Conservation (phyloP, 2,329 filamentous ascomycete species). For the Bertia moriformis region DNA sequence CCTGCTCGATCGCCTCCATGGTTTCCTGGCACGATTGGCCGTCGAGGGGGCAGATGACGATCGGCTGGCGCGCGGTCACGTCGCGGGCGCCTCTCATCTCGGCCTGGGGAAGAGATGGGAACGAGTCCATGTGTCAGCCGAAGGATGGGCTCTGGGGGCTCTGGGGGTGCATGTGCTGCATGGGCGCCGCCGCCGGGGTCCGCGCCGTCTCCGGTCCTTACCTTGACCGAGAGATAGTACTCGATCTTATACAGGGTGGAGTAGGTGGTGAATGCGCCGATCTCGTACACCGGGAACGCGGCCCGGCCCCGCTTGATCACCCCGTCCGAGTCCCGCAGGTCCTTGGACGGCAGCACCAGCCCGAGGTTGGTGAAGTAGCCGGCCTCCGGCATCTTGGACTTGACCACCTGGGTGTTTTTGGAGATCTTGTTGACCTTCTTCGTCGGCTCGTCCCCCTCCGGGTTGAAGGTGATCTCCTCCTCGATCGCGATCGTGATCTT, state of each 20-base stretch:
- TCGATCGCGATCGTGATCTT: conserved; percentile 90
- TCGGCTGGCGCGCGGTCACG: conserved; percentile 76
- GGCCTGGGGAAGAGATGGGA: conserved; percentile 42
- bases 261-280: conserved; percentile 82
- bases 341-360: conserved; percentile 78
- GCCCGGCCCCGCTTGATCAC: conserved; percentile 73
- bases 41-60: conserved; percentile 90
- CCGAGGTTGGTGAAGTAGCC: conserved; percentile 90
- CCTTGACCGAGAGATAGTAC: conserved; percentile 89
- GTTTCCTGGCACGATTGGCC: conserved; percentile 93
- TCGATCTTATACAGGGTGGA: conserved; percentile 96
- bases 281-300: conserved; percentile 76
- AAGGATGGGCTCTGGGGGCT: too few relatives aligned
- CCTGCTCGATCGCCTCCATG: conserved; percentile 95
- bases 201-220: too few relatives aligned
- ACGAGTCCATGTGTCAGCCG: too few relatives aligned
- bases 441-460: conserved; percentile 86
- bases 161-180: background rate
- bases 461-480: conserved; percentile 97
- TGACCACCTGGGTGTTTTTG: conserved; percentile 69
- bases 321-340: conserved; percentile 73
- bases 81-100: conserved; percentile 77
- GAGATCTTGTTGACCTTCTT: conserved; percentile 78
- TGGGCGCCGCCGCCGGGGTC: background rate
- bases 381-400: conserved; percentile 73